A percentile compares a stretch with the other conserved stretches of the same genome.
Conservation (phyloP, 192 early-diverging fungal genomes). For the Coemansia sp. region DNA sequence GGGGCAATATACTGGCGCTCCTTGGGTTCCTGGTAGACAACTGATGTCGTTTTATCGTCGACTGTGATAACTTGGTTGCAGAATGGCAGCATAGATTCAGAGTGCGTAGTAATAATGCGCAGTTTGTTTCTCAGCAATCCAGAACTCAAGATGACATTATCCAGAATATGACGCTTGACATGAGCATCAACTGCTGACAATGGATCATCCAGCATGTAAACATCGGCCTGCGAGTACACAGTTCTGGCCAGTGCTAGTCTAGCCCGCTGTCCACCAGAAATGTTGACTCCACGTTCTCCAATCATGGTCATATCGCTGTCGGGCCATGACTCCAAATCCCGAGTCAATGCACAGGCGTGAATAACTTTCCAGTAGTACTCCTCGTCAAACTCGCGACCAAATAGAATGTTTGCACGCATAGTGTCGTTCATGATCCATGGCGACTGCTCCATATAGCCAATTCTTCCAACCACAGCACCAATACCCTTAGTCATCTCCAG, state of each 20-base stretch:
- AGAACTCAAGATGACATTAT: constrained; percentile 19
- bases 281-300: constrained; percentile 22
- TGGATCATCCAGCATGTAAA: constrained; percentile 9
- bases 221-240: constrained; percentile 22
- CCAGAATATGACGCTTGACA: constrained; percentile 14
- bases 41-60: background rate
- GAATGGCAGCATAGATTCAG: constrained; percentile 8
- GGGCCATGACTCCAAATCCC: constrained; percentile 9
- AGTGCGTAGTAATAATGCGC: constrained; percentile 1
- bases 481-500: constrained; percentile 52
- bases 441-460: constrained; percentile 76
- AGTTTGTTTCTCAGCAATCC: constrained; percentile 14
- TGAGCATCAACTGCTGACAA: background rate
- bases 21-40: background rate
- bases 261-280: constrained; percentile 23
- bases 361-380: constrained; percentile 10
- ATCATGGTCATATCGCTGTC: constrained; percentile 5
- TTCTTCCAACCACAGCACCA: constrained; percentile 60
- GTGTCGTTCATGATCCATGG: constrained; percentile 41
- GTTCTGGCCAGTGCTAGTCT: constrained; percentile 21
- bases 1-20: background rate
- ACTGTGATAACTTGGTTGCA: constrained; percentile 5
- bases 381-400: constrained; percentile 19
- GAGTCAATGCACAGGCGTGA: constrained; percentile 3
- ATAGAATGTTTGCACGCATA: constrained; percentile 17